These are phyloP conservation scores for Bruguiera gymnorhiza DNA, from an alignment of 345 rosid species.

Conservation along the genomic window DNA sequence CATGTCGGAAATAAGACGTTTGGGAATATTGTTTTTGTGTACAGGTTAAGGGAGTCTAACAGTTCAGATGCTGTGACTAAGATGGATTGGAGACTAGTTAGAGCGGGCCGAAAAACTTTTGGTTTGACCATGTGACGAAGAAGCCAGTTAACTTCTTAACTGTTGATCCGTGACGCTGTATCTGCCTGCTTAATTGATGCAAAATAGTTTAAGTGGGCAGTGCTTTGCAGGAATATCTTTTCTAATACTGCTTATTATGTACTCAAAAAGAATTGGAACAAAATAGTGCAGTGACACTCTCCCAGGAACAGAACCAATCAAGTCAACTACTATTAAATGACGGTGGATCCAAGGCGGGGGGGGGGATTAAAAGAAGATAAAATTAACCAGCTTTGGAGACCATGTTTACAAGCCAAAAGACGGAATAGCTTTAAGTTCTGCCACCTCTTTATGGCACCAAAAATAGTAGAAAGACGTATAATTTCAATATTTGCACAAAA, in stretches of 20 bases:
- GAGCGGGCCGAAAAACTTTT: too few species aligned
- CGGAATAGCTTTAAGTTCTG: constrained; percentile 5
- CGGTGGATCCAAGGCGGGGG: constrained; percentile 21
- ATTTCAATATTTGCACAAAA: constrained; percentile 10
- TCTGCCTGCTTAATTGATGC: too few species aligned
- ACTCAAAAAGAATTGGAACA: background rate
- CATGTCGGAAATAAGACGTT: too few species aligned
- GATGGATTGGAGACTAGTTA: too few species aligned
- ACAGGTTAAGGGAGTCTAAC: too few species aligned
- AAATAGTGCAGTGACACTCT: background rate
- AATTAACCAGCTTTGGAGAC: constrained; percentile 15
- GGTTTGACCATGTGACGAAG: too few species aligned
- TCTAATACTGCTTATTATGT: background rate
- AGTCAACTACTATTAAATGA: constrained; percentile 7
- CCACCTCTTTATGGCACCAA: constrained; percentile 4
- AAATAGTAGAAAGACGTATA: constrained; percentile 2
- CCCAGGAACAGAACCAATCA: background rate
- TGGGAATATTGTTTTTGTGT: too few species aligned
- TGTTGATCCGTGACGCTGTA: too few species aligned
- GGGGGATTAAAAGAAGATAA: background rate
- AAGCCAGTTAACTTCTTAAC: too few species aligned
- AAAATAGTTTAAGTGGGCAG: too few species aligned
- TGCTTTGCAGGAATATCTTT: too few species aligned
- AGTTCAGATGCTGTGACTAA: too few species aligned
- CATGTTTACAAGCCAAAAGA: background rate